These are phyloP conservation scores for Lepraria neglecta DNA, from an alignment of 495 filamentous ascomycete species.

Conservation along the genomic window DNA sequence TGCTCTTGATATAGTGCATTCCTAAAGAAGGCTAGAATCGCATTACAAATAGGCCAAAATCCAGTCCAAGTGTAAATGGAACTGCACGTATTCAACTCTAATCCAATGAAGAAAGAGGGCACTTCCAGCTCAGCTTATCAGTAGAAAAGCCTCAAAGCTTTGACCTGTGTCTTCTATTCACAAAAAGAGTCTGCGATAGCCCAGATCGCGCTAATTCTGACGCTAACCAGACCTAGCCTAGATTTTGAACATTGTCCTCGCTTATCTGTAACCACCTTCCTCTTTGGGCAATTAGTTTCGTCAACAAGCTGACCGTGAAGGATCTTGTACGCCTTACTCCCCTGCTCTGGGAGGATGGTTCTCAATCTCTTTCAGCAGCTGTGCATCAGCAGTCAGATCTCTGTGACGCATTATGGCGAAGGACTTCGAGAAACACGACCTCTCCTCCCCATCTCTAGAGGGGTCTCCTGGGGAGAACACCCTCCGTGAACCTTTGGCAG, in stretches of 20 bases:
- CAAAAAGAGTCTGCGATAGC: too few relatives aligned
- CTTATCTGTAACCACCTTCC: constrained; percentile 20
- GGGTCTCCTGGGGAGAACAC: background rate
- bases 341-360: background rate
- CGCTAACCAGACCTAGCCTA: background rate
- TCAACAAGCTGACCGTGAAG: background rate
- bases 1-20: too few relatives aligned
- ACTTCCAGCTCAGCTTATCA: too few relatives aligned
- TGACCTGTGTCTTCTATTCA: too few relatives aligned
- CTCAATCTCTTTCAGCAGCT: background rate
- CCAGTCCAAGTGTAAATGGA: too few relatives aligned
- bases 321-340: background rate
- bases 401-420: background rate
- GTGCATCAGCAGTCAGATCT: background rate
- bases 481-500: constrained; percentile 2
- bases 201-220: too few relatives aligned
- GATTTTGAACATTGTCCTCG: background rate
- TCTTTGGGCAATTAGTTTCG: constrained; percentile 1
- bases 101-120: too few relatives aligned
- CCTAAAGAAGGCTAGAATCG: too few relatives aligned
- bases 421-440: constrained; percentile 18
- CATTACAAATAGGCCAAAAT: too few relatives aligned
- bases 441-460: constrained; percentile 18
- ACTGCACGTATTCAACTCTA: too few relatives aligned
- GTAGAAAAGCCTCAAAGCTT: too few relatives aligned